Conservation (phyloP, 1,284 basidiomycete species). For the Austropuccinia psidii region DNA sequence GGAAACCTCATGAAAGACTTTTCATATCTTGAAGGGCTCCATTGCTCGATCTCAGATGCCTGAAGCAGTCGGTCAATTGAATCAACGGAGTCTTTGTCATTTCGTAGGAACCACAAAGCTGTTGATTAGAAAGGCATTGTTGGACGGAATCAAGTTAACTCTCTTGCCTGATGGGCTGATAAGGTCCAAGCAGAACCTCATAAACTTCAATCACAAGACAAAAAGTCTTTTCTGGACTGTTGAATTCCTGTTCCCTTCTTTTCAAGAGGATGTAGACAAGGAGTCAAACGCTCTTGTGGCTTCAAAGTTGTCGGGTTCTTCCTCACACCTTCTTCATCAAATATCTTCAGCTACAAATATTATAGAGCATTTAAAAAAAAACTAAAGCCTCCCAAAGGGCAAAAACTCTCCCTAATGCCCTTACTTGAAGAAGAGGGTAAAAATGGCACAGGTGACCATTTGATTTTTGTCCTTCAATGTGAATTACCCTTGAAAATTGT, state of each 20-base stretch:
- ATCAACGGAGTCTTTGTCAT: too few relatives aligned
- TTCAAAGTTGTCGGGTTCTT: too few relatives aligned
- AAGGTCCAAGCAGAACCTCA: conserved; percentile 10
- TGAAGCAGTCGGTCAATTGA: neutral
- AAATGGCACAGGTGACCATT: neutral
- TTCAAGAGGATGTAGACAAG: neutral
- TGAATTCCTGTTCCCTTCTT: conserved; percentile 13
- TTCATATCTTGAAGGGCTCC: conserved; percentile 28
- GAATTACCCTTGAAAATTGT: neutral
- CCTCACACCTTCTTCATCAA: conserved; percentile 25
- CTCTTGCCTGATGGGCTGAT: conserved; percentile 31
- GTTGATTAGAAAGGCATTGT: neutral
- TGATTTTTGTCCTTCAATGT: neutral
- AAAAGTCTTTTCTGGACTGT: conserved; percentile 14
- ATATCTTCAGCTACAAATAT: conserved; percentile 9
- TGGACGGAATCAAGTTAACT: neutral
- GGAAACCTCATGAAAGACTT: conserved; percentile 34
- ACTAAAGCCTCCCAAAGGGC: neutral
- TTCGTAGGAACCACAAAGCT: too few relatives aligned
- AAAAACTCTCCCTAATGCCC: neutral
- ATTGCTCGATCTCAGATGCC: neutral
- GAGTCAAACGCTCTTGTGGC: too few relatives aligned
- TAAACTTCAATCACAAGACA: conserved; percentile 21
- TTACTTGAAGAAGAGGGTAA: neutral
- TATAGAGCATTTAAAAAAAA: conserved; percentile 20